These are phyloP conservation scores for Volvox africanus DNA, from an alignment of 139 green algal genomes.

Conservation along the genomic window DNA sequence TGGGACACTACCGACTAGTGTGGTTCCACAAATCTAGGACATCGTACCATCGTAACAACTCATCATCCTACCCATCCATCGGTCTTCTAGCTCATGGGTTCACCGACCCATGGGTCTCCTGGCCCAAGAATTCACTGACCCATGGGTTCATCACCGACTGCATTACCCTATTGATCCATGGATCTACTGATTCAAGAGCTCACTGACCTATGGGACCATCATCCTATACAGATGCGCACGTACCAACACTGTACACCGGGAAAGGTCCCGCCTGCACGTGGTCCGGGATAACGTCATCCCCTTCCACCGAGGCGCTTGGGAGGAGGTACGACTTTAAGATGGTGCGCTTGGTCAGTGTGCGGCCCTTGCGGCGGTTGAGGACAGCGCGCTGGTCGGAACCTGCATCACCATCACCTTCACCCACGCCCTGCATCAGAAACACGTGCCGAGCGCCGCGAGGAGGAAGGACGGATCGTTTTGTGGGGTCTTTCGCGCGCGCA, in stretches of 20 bases:
- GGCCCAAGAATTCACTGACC: too few species aligned
- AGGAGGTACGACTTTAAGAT: conserved; percentile 91
- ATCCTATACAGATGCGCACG: neutral
- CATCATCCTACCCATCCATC: too few species aligned
- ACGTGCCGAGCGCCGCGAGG: too few species aligned
- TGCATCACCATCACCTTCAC: neutral
- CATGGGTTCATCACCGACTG: too few species aligned
- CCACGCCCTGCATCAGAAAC: neutral
- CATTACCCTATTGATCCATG: too few species aligned
- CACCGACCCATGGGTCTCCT: too few species aligned
- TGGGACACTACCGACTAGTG: too few species aligned
- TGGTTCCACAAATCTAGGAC: too few species aligned
- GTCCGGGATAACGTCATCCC: neutral
- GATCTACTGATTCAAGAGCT: too few species aligned
- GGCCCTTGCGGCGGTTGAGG: conserved; percentile 76
- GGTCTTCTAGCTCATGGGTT: too few species aligned
- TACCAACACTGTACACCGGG: conserved; percentile 61
- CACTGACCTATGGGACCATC: neutral
- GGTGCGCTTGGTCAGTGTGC: conserved; percentile 80
- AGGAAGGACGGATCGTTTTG: neutral
- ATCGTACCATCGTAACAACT: too few species aligned
- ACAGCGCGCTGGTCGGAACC: conserved; percentile 68
- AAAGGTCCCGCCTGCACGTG: conserved; percentile 45
- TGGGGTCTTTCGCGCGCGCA: neutral
- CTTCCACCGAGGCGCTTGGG: neutral